Conservation (phyloP, 2,329 filamentous ascomycete species). For the Aspergillus luchuensis region DNA sequence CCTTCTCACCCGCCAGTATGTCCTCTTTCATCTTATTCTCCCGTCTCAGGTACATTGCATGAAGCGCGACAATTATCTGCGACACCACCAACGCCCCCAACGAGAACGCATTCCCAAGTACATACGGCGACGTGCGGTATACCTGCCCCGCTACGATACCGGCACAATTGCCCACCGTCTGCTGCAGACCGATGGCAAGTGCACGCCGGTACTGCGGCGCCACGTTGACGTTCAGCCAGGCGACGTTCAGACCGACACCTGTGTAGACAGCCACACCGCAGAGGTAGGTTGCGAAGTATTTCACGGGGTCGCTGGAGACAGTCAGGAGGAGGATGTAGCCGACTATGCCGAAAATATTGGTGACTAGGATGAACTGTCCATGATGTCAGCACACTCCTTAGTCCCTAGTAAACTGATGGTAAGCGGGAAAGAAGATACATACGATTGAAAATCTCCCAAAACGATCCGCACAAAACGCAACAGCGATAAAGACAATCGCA, state of each 20-base stretch:
- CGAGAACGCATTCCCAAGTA: constrained; percentile 42
- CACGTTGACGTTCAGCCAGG: constrained; percentile 54
- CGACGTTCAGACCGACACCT: constrained; percentile 49
- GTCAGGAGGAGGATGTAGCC: constrained; percentile 54
- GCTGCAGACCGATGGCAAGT: constrained; percentile 49
- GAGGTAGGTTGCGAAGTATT: constrained; percentile 55
- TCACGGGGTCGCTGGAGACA: constrained; percentile 52
- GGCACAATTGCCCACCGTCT: constrained; percentile 52
- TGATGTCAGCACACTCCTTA: neutral
- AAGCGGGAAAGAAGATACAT: constrained; percentile 2
- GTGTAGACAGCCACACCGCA: constrained; percentile 53
- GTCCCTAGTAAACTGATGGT: no score
- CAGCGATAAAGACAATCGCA: constrained; percentile 47
- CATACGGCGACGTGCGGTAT: constrained; percentile 41
- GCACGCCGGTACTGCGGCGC: constrained; percentile 53
- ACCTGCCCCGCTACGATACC: constrained; percentile 54
- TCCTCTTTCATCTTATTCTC: constrained; percentile 46
- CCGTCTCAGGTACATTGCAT: constrained; percentile 48
- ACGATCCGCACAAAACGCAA: constrained; percentile 53
- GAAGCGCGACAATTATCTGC: constrained; percentile 42
- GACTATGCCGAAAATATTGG: constrained; percentile 50
- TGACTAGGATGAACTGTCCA: constrained; percentile 37
- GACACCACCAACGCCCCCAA: constrained; percentile 38
- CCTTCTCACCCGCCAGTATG: constrained; percentile 42
- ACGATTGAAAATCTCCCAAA: constrained; percentile 34